Conservation (phyloP, 768 basidiomycete genomes). For the Hypholoma fasciculare region DNA sequence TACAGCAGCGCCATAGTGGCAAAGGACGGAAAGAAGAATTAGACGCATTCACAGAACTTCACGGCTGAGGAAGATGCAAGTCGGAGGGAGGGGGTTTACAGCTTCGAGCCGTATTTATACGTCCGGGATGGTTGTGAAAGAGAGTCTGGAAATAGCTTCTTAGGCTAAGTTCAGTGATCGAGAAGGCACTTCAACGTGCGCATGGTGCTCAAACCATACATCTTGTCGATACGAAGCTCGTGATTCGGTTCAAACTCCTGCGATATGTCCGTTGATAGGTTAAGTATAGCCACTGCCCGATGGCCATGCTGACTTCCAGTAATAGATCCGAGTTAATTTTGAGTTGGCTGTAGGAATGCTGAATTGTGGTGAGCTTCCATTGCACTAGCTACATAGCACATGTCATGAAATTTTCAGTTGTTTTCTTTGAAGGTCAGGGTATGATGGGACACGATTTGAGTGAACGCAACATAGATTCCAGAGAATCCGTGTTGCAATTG, state of each 20-base stretch:
- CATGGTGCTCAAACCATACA: not conserved
- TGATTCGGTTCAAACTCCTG: not conserved
- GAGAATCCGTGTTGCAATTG: no score
- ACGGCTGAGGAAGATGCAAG: not conserved
- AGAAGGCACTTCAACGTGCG: not conserved
- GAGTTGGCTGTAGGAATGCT: no score
- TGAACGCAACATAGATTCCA: no score
- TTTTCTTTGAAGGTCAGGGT: no score
- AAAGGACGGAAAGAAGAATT: slow-evolving; percentile 28
- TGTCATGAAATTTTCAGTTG: no score
- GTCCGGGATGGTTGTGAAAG: not conserved
- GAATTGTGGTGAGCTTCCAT: no score
- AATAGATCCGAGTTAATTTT: no score
- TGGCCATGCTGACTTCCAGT: no score
- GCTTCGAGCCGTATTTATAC: not conserved
- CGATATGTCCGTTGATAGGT: no score
- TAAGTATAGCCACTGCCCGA: no score
- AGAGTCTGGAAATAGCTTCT: not conserved
- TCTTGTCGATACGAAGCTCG: not conserved
- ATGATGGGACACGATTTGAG: no score
- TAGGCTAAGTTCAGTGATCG: not conserved
- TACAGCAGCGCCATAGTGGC: slow-evolving; percentile 16
- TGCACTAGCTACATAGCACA: no score
- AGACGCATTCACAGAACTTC: slow-evolving; percentile 25
- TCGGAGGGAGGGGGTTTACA: not conserved